Evolutionary conservation across 1,139 yeast species (phyloP).

Genomic region (Blastobotrys petasosporus): DNA sequence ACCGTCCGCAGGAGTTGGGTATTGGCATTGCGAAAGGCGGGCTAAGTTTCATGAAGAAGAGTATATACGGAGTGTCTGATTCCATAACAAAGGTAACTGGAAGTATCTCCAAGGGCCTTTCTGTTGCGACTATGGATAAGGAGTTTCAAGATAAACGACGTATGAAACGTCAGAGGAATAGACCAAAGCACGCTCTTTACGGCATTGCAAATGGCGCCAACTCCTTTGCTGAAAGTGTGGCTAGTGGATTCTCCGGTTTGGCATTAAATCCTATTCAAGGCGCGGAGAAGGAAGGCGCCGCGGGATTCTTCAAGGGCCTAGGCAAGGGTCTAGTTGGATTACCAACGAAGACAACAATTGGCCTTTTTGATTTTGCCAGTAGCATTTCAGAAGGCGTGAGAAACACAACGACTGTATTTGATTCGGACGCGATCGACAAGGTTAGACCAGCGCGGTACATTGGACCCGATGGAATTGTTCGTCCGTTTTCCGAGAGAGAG

Average conservation of each 20-base stretch:
- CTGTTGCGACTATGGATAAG: conserved; percentile 84
- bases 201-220: conserved; percentile 85
- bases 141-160: conserved; percentile 66
- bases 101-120: conserved; percentile 86
- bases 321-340: conserved; percentile 94
- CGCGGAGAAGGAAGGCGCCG: conserved; percentile 75
- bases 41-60: conserved; percentile 83
- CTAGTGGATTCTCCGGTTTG: conserved; percentile 85
- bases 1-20: conserved; percentile 92
- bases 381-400: conserved; percentile 92
- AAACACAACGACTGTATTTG: conserved; percentile 88
- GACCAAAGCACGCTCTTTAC: conserved; percentile 82
- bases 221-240: conserved; percentile 77
- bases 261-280: conserved; percentile 92
- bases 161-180: conserved; percentile 64
- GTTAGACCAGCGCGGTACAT: conserved; percentile 79
- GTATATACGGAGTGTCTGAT: conserved; percentile 92
- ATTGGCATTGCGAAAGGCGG: conserved; percentile 96
- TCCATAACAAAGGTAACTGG: conserved; percentile 91
- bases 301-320: conserved; percentile 86
- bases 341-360: conserved; percentile 96
- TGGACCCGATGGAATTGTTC: conserved; percentile 60
- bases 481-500: conserved; percentile 73
- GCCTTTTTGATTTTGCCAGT: conserved; percentile 86
- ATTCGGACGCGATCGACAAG: conserved; percentile 69